phyloP scores from a whole-genome alignment of 2,329 filamentous ascomycete species.

The Aspergillus pseudoviridinutans region DNA sequence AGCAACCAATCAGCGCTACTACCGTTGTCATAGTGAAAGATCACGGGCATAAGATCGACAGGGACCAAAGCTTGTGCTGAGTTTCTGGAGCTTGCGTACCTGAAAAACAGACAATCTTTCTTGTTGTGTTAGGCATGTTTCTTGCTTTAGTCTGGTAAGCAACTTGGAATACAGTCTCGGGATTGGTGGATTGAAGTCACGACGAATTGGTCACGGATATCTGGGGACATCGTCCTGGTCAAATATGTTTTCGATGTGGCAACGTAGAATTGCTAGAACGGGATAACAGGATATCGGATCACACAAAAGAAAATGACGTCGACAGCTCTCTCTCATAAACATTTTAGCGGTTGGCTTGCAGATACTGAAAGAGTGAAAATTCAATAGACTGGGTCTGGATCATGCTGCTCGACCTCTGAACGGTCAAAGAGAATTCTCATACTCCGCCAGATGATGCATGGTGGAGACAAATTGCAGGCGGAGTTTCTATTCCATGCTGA shows the following conservation, averaged over 20 bases:
- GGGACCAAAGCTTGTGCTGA: background rate
- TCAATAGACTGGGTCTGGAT: background rate
- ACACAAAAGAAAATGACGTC: background rate
- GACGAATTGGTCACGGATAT: background rate
- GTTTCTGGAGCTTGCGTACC: slow-evolving; percentile 24
- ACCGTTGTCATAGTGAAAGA: slow-evolving; percentile 1
- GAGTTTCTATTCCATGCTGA: background rate
- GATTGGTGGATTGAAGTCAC: background rate
- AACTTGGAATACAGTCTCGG: background rate
- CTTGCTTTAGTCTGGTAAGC: background rate
- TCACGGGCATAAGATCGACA: slow-evolving; percentile 6
- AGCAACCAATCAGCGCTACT: background rate
- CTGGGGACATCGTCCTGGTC: background rate
- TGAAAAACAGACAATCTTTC: slow-evolving; percentile 46
- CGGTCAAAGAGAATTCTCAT: background rate
- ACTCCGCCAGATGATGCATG: too few relatives aligned
- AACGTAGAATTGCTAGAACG: background rate
- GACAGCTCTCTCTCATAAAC: background rate
- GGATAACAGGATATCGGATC: background rate
- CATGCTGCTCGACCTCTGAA: background rate
- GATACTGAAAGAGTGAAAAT: background rate
- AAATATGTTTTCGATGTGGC: background rate
- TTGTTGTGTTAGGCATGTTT: slow-evolving; percentile 21
- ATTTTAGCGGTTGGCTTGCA: background rate
- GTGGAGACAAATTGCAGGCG: background rate